A percentile compares a stretch with the other conserved stretches of the same genome.
Conservation (phyloP, 352 stramenopile genomes). For the Pythium aphanidermatum region DNA sequence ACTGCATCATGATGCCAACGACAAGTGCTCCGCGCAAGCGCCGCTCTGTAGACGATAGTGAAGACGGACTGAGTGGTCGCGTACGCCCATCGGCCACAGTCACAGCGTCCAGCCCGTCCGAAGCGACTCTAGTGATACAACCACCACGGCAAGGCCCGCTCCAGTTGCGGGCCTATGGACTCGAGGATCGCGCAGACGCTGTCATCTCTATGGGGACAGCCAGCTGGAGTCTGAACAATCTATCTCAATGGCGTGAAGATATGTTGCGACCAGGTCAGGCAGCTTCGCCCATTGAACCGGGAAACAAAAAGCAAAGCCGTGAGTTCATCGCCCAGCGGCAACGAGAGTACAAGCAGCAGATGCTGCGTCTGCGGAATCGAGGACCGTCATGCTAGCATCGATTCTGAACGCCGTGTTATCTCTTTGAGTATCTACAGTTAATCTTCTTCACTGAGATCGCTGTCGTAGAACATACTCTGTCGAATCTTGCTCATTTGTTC, state of each 20-base stretch:
- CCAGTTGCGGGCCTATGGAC: constrained; percentile 59
- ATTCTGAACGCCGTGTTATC: background rate
- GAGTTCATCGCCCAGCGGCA: constrained; percentile 65
- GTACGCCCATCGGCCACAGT: background rate
- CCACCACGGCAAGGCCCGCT: constrained; percentile 20
- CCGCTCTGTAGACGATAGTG: constrained; percentile 10
- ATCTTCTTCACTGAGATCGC: constrained; percentile 75
- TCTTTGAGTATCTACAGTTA: constrained; percentile 13
- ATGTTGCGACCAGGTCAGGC: constrained; percentile 16
- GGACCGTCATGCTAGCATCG: background rate
- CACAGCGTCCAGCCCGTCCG: background rate
- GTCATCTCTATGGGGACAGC: constrained; percentile 43
- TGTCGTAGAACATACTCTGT: constrained; percentile 84
- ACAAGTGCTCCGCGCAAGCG: no score
- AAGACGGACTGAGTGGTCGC: background rate
- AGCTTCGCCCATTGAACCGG: background rate
- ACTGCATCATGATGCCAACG: no score
- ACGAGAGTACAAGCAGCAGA: constrained; percentile 63
- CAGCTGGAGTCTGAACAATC: constrained; percentile 50
- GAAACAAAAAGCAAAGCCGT: background rate
- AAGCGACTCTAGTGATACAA: background rate
- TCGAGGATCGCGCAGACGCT: constrained; percentile 72
- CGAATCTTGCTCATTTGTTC: constrained; percentile 68
- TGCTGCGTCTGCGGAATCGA: constrained; percentile 19
- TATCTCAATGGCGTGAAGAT: constrained; percentile 64